phyloP scores from a whole-genome alignment of 176 grass and related monocot species.

The Oryza longistaminata region DNA sequence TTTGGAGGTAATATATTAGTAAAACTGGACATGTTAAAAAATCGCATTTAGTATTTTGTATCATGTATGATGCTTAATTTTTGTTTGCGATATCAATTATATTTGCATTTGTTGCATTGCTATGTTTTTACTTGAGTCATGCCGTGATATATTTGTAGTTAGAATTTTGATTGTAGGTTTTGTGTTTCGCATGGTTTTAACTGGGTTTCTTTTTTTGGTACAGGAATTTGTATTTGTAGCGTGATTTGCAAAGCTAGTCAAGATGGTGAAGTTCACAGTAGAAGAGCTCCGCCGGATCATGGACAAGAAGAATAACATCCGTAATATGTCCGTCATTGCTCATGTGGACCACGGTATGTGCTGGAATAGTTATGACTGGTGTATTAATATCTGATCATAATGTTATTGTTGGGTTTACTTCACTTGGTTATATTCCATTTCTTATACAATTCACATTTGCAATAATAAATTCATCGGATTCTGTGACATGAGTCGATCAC shows the following conservation, averaged over 20 bases:
- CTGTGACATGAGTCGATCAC: neutral
- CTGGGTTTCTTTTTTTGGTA: neutral
- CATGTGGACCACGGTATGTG: conserved; percentile 83
- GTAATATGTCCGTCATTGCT: conserved; percentile 93
- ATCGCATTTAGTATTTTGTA: neutral
- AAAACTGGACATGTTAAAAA: neutral
- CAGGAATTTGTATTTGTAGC: conserved; percentile 21
- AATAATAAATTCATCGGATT: neutral
- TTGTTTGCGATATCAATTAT: neutral
- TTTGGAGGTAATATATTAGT: neutral
- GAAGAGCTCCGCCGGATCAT: conserved; percentile 88
- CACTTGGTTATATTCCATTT: neutral
- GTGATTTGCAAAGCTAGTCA: conserved; percentile 46
- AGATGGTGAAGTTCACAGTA: conserved; percentile 94
- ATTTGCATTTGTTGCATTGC: neutral
- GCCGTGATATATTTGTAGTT: neutral
- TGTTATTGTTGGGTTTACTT: neutral
- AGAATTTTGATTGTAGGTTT: neutral
- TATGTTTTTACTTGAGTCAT: neutral
- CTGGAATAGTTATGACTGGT: neutral
- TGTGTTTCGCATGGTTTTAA: neutral
- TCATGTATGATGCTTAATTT: neutral
- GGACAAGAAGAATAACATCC: conserved; percentile 87
- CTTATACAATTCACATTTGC: neutral
- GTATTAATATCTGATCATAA: neutral